These are phyloP conservation scores for Metschnikowia gelsemii DNA, from an alignment of 805 yeast genomes.

Conservation along the genomic window DNA sequence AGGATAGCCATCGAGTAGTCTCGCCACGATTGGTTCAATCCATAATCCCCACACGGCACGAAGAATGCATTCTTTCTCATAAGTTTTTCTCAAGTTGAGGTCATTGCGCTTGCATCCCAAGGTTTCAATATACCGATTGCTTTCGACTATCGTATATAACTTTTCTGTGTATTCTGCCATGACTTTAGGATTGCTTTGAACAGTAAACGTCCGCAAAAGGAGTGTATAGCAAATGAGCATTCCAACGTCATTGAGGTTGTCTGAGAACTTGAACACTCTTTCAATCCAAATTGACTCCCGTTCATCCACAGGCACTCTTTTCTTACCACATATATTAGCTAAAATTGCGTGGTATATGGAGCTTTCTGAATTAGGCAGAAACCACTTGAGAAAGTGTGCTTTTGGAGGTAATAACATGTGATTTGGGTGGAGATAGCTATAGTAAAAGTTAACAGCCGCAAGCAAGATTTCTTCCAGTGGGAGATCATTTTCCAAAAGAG, in stretches of 20 bases:
- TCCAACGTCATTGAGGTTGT: conserved; percentile 29
- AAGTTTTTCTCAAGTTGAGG: conserved; percentile 21
- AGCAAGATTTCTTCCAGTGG: conserved; percentile 25
- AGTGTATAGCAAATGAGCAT: conserved; percentile 26
- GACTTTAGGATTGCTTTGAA: conserved; percentile 13
- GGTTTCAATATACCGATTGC: conserved; percentile 23
- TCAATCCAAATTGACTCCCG: conserved; percentile 27
- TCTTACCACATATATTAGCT: conserved; percentile 21
- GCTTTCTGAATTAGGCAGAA: conserved; percentile 24
- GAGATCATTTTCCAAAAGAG: conserved; percentile 24
- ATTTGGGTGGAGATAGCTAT: conserved; percentile 22
- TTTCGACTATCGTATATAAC: conserved; percentile 23
- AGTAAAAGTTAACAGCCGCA: conserved; percentile 25
- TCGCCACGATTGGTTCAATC: conserved; percentile 16
- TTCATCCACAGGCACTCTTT: conserved; percentile 7
- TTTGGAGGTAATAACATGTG: conserved; percentile 25
- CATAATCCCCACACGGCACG: conserved; percentile 29
- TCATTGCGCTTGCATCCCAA: conserved; percentile 4
- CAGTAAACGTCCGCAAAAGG: conserved; percentile 16
- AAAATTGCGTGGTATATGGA: conserved; percentile 29
- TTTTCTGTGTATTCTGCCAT: conserved; percentile 18
- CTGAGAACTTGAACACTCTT: conserved; percentile 24
- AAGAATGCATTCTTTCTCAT: conserved; percentile 24
- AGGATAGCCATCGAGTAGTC: conserved; percentile 24
- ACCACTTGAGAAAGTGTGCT: conserved; percentile 19